A percentile compares a stretch with the other conserved stretches of the same genome.
phyloP scores from a whole-genome alignment of 441 rosid genomes.

The Euphorbia celastroides region DNA sequence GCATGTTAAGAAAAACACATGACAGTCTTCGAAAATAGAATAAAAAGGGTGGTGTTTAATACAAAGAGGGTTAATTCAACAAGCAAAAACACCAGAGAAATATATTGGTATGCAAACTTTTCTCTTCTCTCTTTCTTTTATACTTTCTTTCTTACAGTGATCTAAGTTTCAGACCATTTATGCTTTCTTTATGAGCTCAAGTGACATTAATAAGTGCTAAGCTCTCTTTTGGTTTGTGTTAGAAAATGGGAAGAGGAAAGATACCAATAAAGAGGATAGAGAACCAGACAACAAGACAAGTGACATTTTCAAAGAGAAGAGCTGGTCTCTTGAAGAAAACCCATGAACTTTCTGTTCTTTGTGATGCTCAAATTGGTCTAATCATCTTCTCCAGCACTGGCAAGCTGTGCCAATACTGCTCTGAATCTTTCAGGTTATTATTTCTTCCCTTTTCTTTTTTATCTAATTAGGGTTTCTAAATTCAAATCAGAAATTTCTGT shows the following conservation, averaged over 20 bases:
- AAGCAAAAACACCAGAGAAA: neutral
- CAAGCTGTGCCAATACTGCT: conserved; percentile 53
- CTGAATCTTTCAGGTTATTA: conserved; percentile 40
- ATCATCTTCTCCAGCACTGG: conserved; percentile 71
- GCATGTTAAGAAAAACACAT: neutral
- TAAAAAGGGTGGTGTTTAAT: too few relatives aligned
- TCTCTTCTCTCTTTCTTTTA: neutral
- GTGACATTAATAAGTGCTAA: neutral
- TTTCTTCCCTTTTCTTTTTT: too few relatives aligned
- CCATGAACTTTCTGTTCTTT: conserved; percentile 57
- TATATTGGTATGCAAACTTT: too few relatives aligned
- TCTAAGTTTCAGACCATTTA: neutral
- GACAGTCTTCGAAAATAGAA: neutral
- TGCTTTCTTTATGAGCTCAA: neutral
- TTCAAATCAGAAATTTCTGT: too few relatives aligned
- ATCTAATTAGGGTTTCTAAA: too few relatives aligned
- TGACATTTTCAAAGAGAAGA: conserved; percentile 61
- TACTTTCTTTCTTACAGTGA: neutral
- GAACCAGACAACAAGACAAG: conserved; percentile 74
- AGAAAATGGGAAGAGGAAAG: conserved; percentile 66
- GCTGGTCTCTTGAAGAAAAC: conserved; percentile 71
- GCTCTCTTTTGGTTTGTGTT: neutral
- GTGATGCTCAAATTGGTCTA: conserved; percentile 72
- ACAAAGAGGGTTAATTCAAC: neutral
- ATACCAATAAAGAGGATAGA: conserved; percentile 59